Percentiles rank a stretch among this genome's conserved stretches.
These are phyloP conservation scores for Irpex sp. DNA, from an alignment of 1,284 basidiomycete genomes.

Conservation along the genomic window DNA sequence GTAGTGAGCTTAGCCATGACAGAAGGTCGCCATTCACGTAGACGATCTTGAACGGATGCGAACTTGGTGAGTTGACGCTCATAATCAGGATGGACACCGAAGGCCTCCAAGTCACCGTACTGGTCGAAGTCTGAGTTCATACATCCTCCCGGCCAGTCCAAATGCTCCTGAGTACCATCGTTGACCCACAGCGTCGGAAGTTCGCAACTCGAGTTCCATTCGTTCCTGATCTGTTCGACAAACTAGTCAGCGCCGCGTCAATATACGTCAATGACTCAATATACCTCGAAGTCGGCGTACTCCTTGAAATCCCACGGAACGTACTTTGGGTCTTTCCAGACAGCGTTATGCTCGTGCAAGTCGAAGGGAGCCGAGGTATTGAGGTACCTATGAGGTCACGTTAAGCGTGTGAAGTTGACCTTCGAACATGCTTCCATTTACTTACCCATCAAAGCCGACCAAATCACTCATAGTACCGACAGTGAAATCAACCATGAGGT, in stretches of 20 bases:
- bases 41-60: constrained; percentile 90
- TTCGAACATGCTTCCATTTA: constrained; percentile 11
- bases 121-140: constrained; percentile 85
- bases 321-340: constrained; percentile 77
- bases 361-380: constrained; percentile 80
- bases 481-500: constrained; percentile 89
- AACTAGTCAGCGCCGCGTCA: too few species aligned
- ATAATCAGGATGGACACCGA: constrained; percentile 93
- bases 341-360: constrained; percentile 66
- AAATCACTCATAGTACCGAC: constrained; percentile 89
- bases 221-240: constrained; percentile 49
- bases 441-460: constrained; percentile 78
- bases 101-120: constrained; percentile 93
- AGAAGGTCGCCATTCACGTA: constrained; percentile 80
- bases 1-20: constrained; percentile 74
- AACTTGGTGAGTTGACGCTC: constrained; percentile 92
- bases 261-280: neutral
- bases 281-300: constrained; percentile 79
- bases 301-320: constrained; percentile 81
- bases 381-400: constrained; percentile 49
- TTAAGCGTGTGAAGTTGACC: neutral
- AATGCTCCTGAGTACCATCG: constrained; percentile 59
- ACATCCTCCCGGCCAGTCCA: constrained; percentile 62
- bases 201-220: constrained; percentile 68
- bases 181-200: constrained; percentile 80